These are phyloP conservation scores for Bacidia gigantensis DNA, from an alignment of 495 filamentous ascomycete species.

Conservation along the genomic window DNA sequence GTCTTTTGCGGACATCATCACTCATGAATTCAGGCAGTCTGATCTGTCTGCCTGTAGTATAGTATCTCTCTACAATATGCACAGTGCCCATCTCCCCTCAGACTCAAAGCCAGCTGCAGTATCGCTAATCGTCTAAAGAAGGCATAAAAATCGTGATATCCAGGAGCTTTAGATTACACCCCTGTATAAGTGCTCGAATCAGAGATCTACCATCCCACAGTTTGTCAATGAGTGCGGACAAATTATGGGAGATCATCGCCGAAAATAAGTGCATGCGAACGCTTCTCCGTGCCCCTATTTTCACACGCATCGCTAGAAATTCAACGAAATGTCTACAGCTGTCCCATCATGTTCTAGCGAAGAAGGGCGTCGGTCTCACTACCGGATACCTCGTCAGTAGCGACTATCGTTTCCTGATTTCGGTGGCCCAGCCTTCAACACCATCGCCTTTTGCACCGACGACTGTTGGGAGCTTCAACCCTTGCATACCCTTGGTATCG, in stretches of 20 bases:
- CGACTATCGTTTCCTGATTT: slow-evolving; percentile 69
- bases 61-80: background rate
- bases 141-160: background rate
- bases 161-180: background rate
- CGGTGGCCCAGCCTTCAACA: slow-evolving; percentile 88
- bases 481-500: slow-evolving; percentile 76
- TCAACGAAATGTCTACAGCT: background rate
- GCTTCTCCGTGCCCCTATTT: background rate
- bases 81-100: background rate
- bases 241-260: no score
- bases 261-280: background rate
- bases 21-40: background rate
- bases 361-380: no score
- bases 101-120: background rate
- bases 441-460: slow-evolving; percentile 81
- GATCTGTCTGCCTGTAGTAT: background rate
- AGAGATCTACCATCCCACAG: background rate
- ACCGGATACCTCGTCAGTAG: background rate
- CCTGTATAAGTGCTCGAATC: background rate
- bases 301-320: background rate
- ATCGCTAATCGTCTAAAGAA: background rate
- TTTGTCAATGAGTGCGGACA: background rate
- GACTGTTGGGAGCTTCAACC: slow-evolving; percentile 51
- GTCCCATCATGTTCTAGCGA: no score
- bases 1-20: background rate